phyloP scores from a whole-genome alignment of 2,329 filamentous ascomycete genomes.

The Trichoderma sp. region DNA sequence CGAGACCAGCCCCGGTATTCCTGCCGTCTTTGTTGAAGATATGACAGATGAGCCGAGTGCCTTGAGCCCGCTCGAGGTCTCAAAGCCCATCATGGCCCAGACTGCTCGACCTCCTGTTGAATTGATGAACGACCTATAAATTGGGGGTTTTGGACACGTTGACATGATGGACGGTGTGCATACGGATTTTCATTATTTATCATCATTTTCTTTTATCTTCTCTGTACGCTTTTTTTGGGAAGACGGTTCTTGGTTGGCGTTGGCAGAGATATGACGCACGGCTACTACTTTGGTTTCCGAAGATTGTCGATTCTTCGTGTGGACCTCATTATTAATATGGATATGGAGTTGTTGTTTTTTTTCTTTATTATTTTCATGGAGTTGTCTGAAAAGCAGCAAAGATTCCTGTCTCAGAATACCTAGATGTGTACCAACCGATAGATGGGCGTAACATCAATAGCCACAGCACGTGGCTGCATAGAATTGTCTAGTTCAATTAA shows the following conservation, averaged over 20 bases:
- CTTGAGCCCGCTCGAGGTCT: constrained; percentile 42
- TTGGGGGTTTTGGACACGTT: background rate
- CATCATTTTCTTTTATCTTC: background rate
- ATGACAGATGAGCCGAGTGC: constrained; percentile 57
- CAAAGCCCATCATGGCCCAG: constrained; percentile 55
- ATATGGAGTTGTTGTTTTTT: background rate
- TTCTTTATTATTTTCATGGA: background rate
- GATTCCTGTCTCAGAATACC: background rate
- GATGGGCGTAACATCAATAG: background rate
- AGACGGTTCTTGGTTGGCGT: background rate
- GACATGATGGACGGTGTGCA: background rate
- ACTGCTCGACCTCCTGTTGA: constrained; percentile 64
- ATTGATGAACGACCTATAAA: constrained; percentile 52
- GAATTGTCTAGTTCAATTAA: background rate
- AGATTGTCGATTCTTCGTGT: background rate
- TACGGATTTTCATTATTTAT: background rate
- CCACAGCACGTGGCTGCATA: background rate
- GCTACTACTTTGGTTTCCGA: background rate
- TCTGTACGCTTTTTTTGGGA: background rate
- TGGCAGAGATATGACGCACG: background rate
- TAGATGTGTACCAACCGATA: background rate
- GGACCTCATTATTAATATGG: background rate
- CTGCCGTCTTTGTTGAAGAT: constrained; percentile 66
- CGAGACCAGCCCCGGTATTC: constrained; percentile 54
- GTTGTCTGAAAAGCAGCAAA: background rate